Conservation (phyloP, 2,329 filamentous ascomycete genomes). For the Fusarium pininemorale region DNA sequence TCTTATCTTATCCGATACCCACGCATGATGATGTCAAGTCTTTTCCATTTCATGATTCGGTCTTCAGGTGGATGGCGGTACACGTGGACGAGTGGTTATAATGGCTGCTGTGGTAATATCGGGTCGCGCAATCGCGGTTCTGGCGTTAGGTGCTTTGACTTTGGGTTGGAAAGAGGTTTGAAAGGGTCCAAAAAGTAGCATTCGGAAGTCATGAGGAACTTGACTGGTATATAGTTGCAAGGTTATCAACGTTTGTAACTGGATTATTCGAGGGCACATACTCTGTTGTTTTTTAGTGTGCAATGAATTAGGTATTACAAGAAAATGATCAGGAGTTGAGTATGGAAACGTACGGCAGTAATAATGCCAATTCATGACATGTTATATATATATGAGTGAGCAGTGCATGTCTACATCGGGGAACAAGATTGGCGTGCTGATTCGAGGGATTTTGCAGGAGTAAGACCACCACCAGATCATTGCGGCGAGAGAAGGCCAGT, state of each 20-base stretch:
- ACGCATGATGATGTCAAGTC: conserved; percentile 25
- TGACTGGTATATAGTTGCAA: not conserved
- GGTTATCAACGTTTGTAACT: not conserved
- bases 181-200: conserved; percentile 6
- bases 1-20: conserved; percentile 34
- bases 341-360: not conserved
- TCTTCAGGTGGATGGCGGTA: conserved; percentile 1
- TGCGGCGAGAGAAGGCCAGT: not conserved
- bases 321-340: not conserved
- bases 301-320: not conserved
- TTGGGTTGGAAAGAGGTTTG: not conserved
- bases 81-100: not conserved
- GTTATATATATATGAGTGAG: not conserved
- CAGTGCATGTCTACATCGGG: not conserved
- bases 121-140: conserved; percentile 6
- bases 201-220: not conserved
- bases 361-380: not conserved
- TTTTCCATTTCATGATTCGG: conserved; percentile 1
- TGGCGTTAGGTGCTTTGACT: conserved; percentile 17
- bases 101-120: conserved; percentile 17
- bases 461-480: conserved; percentile 21
- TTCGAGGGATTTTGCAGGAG: not conserved
- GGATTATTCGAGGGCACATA: not conserved
- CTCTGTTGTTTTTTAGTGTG: not conserved
- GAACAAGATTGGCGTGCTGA: not conserved